Conservation (phyloP, 148 eudicot species). For the Cornus kousa region DNA sequence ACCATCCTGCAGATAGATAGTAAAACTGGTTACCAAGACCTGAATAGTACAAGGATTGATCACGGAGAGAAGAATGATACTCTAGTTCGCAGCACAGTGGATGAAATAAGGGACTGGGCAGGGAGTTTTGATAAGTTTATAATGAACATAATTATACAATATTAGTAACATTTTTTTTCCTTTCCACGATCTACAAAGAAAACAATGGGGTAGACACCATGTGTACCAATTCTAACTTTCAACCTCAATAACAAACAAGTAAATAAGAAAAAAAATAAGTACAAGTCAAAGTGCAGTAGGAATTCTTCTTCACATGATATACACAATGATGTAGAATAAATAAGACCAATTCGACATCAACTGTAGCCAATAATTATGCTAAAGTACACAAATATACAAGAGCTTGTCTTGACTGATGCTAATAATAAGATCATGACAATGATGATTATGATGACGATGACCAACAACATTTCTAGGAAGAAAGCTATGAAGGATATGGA, state of each 20-base stretch:
- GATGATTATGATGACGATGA: not conserved
- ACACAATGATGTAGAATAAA: not conserved
- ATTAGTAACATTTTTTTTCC: not conserved
- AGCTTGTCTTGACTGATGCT: too few relatives aligned
- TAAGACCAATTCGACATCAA: too few relatives aligned
- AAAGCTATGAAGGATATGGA: not conserved
- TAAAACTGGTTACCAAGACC: slow-evolving; percentile 18
- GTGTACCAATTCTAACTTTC: not conserved
- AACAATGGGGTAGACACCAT: not conserved
- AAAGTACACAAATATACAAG: too few relatives aligned
- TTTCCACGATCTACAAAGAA: not conserved
- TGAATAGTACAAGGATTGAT: slow-evolving; percentile 6
- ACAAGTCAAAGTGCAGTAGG: not conserved
- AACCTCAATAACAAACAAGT: not conserved
- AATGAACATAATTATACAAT: not conserved
- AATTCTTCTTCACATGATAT: not conserved
- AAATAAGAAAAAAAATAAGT: not conserved
- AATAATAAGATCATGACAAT: too few relatives aligned
- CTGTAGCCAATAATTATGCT: too few relatives aligned
- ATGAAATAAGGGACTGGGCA: not conserved
- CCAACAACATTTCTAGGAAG: not conserved
- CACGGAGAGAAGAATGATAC: not conserved
- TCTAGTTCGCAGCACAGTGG: not conserved
- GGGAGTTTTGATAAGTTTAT: not conserved
- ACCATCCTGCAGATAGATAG: slow-evolving; percentile 62